These are phyloP conservation scores for Arxiozyma heterogenica DNA, from an alignment of 1,139 yeast species.

Conservation along the genomic window DNA sequence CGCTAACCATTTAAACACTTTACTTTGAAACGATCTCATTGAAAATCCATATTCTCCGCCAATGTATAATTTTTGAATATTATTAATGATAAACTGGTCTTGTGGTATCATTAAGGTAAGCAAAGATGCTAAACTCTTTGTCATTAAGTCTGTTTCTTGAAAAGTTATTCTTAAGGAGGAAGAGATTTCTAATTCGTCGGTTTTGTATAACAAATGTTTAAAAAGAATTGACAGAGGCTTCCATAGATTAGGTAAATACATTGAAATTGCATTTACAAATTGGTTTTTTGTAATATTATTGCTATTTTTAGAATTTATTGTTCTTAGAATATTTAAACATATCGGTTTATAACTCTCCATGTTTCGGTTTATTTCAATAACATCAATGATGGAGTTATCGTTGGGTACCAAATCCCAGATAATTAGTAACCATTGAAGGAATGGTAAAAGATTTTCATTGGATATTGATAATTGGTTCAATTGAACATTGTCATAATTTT, in stretches of 20 bases:
- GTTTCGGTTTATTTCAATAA: slow-evolving; percentile 2
- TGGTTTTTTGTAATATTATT: slow-evolving; percentile 31
- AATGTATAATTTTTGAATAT: slow-evolving; percentile 54
- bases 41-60: slow-evolving; percentile 78
- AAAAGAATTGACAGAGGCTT: slow-evolving; percentile 34
- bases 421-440: slow-evolving; percentile 39
- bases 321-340: slow-evolving; percentile 36
- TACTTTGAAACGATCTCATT: slow-evolving; percentile 74
- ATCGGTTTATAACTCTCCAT: slow-evolving; percentile 24
- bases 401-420: slow-evolving; percentile 30
- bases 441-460: slow-evolving; percentile 32
- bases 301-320: slow-evolving; percentile 32
- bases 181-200: slow-evolving; percentile 13
- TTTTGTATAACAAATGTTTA: slow-evolving; percentile 29
- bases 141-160: slow-evolving; percentile 23
- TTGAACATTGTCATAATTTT: slow-evolving; percentile 28
- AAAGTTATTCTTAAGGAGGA: slow-evolving; percentile 3
- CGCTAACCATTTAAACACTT: slow-evolving; percentile 83
- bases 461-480: slow-evolving; percentile 31
- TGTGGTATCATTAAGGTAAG: slow-evolving; percentile 27
- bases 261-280: slow-evolving; percentile 31
- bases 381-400: not conserved
- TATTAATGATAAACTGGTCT: slow-evolving; percentile 31
- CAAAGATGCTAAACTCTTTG: slow-evolving; percentile 29
- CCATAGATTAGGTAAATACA: slow-evolving; percentile 35